Base-by-base conservation (phyloP, 768 basidiomycete species). In the Suillus alpinus region DNA sequence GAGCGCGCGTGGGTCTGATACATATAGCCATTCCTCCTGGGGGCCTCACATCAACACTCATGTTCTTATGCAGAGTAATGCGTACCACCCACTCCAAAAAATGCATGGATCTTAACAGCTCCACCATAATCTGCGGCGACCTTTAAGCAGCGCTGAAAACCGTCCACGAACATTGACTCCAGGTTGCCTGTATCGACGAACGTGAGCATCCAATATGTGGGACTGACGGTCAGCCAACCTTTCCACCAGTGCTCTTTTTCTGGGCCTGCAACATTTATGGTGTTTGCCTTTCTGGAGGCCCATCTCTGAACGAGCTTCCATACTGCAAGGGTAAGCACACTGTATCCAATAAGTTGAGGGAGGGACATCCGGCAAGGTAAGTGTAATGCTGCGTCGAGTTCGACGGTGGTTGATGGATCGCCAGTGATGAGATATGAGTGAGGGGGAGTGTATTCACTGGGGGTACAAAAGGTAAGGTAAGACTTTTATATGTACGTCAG, bases 41-140 rank as follows among this genome's bases (percentile, higher is more conserved):
- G 12, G 23, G 14, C 4, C 36, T 37, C 36, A 37, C 14, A 23
- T 53, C 36, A 37, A 50, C 9, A 10, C 18, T 18, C 14, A 53
- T 16, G 23, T 4, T n/a, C 10, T 77, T 55, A 80, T 79, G 26
- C 23, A 53, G 34, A 8, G 23, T 29, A 13, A 26, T 29, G 37
- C 16, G 10, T 10, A 9, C 39, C 13, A 60, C 75, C 57, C 63
- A 82, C 81, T 44, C 82, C 81, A 56, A 82, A 80, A 56, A 82
- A 76, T 3, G 78, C 80, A 44, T 77, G 64, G 4, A 53, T 7
- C 36, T 26, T 53, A 18, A 37, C 52, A 37, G 20, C 34, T 53
- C 52, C 52, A 37, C 52, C 52, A 37, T 37, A 53, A 0, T 53
- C 14, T 36, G 52, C 23, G 9, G 52, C 20, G 5, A 53, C 3